Conservation (phyloP, 2,329 filamentous ascomycete genomes). For the Fusarium metavorans region DNA sequence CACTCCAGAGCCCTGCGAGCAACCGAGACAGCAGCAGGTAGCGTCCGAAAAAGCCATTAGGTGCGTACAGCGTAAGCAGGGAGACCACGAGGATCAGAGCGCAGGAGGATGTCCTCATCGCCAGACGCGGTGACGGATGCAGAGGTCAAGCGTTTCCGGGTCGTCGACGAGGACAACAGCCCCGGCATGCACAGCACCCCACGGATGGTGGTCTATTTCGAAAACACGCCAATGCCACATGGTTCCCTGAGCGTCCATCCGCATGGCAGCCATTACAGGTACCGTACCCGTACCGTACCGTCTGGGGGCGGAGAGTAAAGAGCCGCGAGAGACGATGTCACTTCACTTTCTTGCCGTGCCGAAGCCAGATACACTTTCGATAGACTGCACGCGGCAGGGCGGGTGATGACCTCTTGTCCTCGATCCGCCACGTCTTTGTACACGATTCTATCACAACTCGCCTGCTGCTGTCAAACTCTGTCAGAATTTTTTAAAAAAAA, state of each 20-base stretch:
- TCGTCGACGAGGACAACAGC: background rate
- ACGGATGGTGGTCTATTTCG: background rate
- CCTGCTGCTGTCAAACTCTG: constrained; percentile 4
- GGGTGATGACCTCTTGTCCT: background rate
- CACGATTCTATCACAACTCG: constrained; percentile 7
- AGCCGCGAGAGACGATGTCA: constrained; percentile 7
- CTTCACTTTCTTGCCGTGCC: background rate
- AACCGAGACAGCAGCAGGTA: constrained; percentile 7
- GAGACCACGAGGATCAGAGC: constrained; percentile 14
- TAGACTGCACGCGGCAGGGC: background rate
- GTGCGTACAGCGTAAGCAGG: constrained; percentile 17
- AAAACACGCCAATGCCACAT: constrained; percentile 31
- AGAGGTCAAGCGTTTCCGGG: constrained; percentile 11
- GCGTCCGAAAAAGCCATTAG: background rate
- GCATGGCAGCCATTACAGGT: constrained; percentile 1
- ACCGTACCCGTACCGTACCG: background rate
- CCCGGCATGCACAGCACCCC: background rate
- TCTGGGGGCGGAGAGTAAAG: background rate
- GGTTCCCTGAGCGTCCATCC: constrained; percentile 4
- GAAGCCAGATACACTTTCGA: background rate
- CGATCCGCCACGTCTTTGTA: constrained; percentile 2
- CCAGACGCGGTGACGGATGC: constrained; percentile 14
- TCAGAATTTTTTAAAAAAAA: background rate
- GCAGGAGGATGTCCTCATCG: constrained; percentile 1
- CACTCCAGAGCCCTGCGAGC: background rate